Evolutionary conservation across 371 early-diverging fungal species (phyloP).

Genomic region (Saksenaea vasiformis): DNA sequence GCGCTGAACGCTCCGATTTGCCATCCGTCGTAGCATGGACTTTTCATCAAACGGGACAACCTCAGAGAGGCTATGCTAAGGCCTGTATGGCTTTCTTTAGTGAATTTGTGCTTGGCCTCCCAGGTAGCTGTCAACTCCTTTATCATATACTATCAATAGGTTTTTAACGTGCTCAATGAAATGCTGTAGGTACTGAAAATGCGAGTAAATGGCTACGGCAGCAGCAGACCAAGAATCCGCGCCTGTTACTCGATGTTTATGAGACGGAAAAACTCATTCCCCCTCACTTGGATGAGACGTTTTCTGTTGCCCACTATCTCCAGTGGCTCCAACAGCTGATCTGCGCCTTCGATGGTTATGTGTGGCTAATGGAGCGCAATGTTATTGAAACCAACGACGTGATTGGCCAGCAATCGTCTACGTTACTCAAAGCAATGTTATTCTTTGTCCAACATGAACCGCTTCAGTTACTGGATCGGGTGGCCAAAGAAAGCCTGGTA

Average conservation of each 20-base stretch:
- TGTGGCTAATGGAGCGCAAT: constrained; percentile 42
- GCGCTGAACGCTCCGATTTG: constrained; percentile 45
- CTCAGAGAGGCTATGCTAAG: constrained; percentile 63
- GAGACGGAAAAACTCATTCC: constrained; percentile 20
- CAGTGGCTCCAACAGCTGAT: constrained; percentile 33
- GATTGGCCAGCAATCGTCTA: constrained; percentile 12
- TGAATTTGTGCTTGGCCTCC: constrained; percentile 34
- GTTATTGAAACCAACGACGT: constrained; percentile 11
- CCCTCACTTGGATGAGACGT: neutral
- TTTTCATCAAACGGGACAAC: constrained; percentile 53
- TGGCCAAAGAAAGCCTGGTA: constrained; percentile 3
- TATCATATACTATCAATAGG: neutral
- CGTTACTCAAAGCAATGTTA: constrained; percentile 10
- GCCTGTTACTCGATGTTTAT: constrained; percentile 15
- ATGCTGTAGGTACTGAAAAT: constrained; percentile 9
- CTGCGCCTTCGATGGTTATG: constrained; percentile 36
- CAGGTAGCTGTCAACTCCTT: constrained; percentile 8
- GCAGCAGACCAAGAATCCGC: constrained; percentile 1
- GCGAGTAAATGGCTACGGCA: constrained; percentile 28
- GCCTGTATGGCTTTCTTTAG: constrained; percentile 54
- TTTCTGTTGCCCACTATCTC: constrained; percentile 1
- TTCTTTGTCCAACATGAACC: constrained; percentile 21
- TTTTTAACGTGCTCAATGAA: too few relatives aligned
- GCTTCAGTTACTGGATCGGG: constrained; percentile 1
- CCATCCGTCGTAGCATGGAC: constrained; percentile 58